Evolutionary conservation across 176 grass and related monocot species (phyloP).

Genomic region (Stipa capillata): DNA sequence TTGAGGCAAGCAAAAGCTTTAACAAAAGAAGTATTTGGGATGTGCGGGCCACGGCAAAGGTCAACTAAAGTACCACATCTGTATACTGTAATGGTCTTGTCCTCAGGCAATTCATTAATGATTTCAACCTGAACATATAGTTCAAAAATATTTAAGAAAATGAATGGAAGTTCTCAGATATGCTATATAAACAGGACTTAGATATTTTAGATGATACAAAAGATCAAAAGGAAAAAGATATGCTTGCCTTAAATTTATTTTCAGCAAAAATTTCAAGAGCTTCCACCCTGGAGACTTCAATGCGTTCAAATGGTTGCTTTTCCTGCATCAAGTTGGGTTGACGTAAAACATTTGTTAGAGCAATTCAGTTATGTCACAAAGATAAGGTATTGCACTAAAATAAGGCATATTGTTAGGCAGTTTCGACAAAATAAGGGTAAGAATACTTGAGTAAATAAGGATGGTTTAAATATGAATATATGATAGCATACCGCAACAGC

Average conservation of each 20-base stretch:
- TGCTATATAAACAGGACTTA: background rate
- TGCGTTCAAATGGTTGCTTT: constrained; percentile 93
- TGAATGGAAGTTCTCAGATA: background rate
- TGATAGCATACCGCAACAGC: constrained; percentile 64
- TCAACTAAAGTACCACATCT: constrained; percentile 93
- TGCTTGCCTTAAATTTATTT: constrained; percentile 91
- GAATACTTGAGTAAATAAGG: background rate
- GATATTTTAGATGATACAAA: constrained; percentile 20
- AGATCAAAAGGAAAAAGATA: background rate
- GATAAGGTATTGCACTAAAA: background rate
- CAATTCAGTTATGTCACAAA: background rate
- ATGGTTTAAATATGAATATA: background rate
- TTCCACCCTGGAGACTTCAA: constrained; percentile 87
- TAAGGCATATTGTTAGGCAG: background rate
- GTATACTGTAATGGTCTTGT: constrained; percentile 99
- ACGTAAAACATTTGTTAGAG: background rate
- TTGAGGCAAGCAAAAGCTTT: constrained; percentile 88
- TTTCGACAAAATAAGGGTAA: background rate
- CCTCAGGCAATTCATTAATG: constrained; percentile 86
- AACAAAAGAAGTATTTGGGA: constrained; percentile 85
- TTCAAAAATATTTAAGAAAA: background rate
- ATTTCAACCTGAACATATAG: constrained; percentile 81
- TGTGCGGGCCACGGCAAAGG: constrained; percentile 89
- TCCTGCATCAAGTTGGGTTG: constrained; percentile 45
- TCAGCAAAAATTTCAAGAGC: constrained; percentile 91